A percentile compares a stretch with the other conserved stretches of the same genome.
These are phyloP conservation scores for Penicillium silybi DNA, from an alignment of 495 filamentous ascomycete genomes.

Conservation along the genomic window DNA sequence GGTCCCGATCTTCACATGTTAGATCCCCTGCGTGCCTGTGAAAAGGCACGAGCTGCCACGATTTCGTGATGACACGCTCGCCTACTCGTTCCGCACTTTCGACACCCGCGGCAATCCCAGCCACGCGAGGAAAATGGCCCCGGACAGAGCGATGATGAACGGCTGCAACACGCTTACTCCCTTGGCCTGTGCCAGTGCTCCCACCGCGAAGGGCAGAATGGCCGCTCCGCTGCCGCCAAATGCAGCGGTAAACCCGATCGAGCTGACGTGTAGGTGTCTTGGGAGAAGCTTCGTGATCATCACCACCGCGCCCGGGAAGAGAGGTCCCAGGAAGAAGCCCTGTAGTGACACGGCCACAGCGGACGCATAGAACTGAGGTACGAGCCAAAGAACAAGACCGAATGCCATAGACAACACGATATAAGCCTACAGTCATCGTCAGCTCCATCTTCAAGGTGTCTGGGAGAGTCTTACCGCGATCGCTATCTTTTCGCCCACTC, in stretches of 20 bases:
- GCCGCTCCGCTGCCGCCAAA: conserved; percentile 78
- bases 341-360: conserved; percentile 64
- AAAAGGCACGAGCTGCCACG: background rate
- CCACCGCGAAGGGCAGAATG: conserved; percentile 78
- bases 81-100: conserved; percentile 18
- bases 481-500: conserved; percentile 57
- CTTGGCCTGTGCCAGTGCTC: conserved; percentile 74
- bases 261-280: conserved; percentile 69
- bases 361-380: conserved; percentile 69
- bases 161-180: conserved; percentile 79
- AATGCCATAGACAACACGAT: conserved; percentile 47
- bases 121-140: conserved; percentile 56
- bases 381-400: conserved; percentile 62
- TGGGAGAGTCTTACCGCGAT: conserved; percentile 38
- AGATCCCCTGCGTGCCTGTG: conserved; percentile 4
- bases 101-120: conserved; percentile 34
- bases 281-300: conserved; percentile 80
- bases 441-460: background rate
- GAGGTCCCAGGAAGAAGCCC: conserved; percentile 65
- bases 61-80: background rate
- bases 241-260: conserved; percentile 79
- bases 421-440: conserved; percentile 37
- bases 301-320: conserved; percentile 73
- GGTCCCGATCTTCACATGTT: conserved; percentile 16
- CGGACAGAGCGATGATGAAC: conserved; percentile 65